A percentile compares a stretch with the other conserved stretches of the same genome.
These are phyloP conservation scores for Phytophthora sp. DNA, from an alignment of 352 stramenopile species.

Conservation along the genomic window DNA sequence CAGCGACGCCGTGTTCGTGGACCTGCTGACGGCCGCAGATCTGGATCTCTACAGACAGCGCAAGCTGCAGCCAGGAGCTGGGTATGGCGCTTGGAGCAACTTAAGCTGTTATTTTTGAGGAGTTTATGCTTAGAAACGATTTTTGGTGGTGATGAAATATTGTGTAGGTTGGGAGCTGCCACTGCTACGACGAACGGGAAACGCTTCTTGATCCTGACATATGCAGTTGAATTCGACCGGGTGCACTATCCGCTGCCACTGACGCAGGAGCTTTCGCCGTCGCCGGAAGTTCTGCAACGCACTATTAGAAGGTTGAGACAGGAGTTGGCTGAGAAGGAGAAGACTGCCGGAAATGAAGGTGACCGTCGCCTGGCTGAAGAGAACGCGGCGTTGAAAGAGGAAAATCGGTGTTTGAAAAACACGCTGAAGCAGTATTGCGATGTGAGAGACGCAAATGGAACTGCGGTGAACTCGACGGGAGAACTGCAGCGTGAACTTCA, in stretches of 20 bases:
- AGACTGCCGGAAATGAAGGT: not conserved
- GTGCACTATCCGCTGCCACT: constrained; percentile 95
- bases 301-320: constrained; percentile 76
- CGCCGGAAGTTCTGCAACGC: constrained; percentile 72
- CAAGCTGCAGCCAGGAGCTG: constrained; percentile 52
- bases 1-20: constrained; percentile 90
- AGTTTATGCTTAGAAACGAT: too few species aligned
- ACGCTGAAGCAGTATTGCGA: constrained; percentile 66
- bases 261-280: constrained; percentile 64
- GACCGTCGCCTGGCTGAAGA: constrained; percentile 39
- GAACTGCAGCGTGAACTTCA: constrained; percentile 62
- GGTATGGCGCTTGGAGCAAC: constrained; percentile 22
- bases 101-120: not conserved
- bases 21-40: constrained; percentile 91
- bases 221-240: constrained; percentile 93
- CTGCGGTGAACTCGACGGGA: constrained; percentile 32
- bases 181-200: constrained; percentile 47
- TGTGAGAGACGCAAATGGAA: not conserved
- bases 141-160: too few species aligned
- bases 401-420: constrained; percentile 73
- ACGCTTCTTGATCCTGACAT: constrained; percentile 94
- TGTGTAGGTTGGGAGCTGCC: constrained; percentile 8
- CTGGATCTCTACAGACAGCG: constrained; percentile 83
- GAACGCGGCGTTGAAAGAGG: constrained; percentile 53
- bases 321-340: constrained; percentile 20